phyloP scores from a whole-genome alignment of 2,329 filamentous ascomycete species.

The Madurella fahalii region DNA sequence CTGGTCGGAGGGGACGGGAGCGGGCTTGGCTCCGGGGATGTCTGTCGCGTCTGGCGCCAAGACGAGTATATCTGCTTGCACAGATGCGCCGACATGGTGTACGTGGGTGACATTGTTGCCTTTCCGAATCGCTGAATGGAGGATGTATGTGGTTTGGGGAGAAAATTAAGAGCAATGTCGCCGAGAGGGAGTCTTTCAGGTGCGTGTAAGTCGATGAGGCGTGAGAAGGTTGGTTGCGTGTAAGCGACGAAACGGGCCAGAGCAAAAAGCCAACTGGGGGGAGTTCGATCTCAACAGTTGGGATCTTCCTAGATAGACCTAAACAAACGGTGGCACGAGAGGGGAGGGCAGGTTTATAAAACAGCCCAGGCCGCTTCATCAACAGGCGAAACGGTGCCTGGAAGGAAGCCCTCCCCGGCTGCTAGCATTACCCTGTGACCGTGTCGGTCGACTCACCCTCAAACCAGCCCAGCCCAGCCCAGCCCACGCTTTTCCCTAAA shows the following conservation, averaged over 20 bases:
- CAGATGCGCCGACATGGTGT: constrained; percentile 59
- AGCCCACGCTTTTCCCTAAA: too few species aligned
- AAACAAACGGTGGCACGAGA: background rate
- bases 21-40: constrained; percentile 33
- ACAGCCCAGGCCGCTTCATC: background rate
- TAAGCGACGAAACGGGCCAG: background rate
- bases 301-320: background rate
- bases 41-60: constrained; percentile 50
- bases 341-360: background rate
- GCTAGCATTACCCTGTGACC: background rate
- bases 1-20: constrained; percentile 27
- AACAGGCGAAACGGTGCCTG: background rate
- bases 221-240: background rate
- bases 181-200: background rate
- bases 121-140: constrained; percentile 2
- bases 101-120: constrained; percentile 51
- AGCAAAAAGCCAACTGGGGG: too few species aligned
- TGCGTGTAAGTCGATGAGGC: constrained; percentile 11
- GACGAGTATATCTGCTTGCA: constrained; percentile 58
- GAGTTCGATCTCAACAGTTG: background rate
- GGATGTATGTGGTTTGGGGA: background rate
- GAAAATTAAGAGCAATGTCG: background rate
- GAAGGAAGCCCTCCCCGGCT: background rate
- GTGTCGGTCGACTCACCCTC: background rate
- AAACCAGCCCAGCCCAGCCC: too few species aligned